These are phyloP conservation scores for Torulaspora maleeae DNA, from an alignment of 805 yeast species.

Conservation along the genomic window DNA sequence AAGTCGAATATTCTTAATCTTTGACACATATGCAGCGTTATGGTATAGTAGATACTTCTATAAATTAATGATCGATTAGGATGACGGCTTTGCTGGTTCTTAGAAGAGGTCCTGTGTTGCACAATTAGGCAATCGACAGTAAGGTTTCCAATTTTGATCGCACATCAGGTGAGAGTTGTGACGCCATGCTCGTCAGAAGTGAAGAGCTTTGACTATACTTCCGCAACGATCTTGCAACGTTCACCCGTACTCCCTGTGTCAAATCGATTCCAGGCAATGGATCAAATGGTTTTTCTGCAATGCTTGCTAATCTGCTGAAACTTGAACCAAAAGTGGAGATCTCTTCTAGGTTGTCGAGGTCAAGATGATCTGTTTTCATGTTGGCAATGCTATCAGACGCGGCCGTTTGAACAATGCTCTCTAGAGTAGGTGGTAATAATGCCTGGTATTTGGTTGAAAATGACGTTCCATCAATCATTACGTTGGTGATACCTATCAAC, in stretches of 20 bases:
- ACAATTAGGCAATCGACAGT: conserved; percentile 4
- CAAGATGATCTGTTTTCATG: conserved; percentile 38
- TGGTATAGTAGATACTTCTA: neutral
- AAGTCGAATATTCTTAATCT: neutral
- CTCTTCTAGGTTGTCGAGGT: conserved; percentile 56
- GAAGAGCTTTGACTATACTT: conserved; percentile 24
- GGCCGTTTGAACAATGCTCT: conserved; percentile 39
- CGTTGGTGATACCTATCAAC: conserved; percentile 46
- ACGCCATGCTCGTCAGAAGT: conserved; percentile 19
- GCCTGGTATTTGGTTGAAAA: conserved; percentile 42
- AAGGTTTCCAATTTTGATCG: conserved; percentile 27
- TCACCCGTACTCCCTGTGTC: conserved; percentile 25
- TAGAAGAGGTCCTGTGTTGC: neutral
- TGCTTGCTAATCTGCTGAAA: conserved; percentile 66
- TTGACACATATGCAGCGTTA: neutral
- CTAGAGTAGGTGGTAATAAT: conserved; percentile 42
- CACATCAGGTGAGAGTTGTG: conserved; percentile 30
- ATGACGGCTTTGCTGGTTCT: neutral
- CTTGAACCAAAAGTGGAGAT: conserved; percentile 80
- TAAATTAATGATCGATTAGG: conserved; percentile 1
- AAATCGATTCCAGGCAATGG: conserved; percentile 53
- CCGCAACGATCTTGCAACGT: conserved; percentile 21
- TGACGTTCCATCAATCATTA: conserved; percentile 36
- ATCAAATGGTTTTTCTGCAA: conserved; percentile 59
- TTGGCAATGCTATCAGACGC: conserved; percentile 39